Base-by-base conservation (phyloP, 192 early-diverging fungal genomes). In the Kickxella alabastrina region DNA sequence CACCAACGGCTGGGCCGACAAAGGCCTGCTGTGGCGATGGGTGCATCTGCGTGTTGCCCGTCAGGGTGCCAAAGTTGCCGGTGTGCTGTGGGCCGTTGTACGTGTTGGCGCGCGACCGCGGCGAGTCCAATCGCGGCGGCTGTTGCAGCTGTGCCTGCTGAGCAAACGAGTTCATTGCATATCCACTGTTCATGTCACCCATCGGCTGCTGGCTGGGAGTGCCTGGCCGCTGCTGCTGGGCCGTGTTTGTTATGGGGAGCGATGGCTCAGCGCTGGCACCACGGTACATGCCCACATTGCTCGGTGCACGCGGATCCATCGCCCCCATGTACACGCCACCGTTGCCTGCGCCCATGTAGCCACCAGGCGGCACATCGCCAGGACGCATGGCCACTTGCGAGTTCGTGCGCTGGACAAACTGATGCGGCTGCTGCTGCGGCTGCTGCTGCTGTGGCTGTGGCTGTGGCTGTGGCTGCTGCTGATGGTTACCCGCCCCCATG, bases 21-120 rank as follows among this genome's bases (percentile, higher is more conserved):
- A 43, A 43, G 3, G 27, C 41, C 14, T 54, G 58, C 26, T 49
- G 59, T 3, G 54, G 54, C 31, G 40, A 48, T 3, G 53, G 41
- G 12, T 50, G 58, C 40, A 61, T 56, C 40, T 73, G 69, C 2
- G 59, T 23, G 22, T 48, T 58, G 8, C n/a, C 70, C 1, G 70
- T 62, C 35, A 74, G 51, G n/a, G 70, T 59, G 15, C 63, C 63
- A 29, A 74, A 66, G 7, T 66, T 57, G 4, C 70, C 70, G 4
- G 63, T 66, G 24, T 62, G 59, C 6, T 49, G n/a, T 18, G 62
- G 44, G 15, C 43, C 62, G 14, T 73, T 73, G 26, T 52, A 74
- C 3, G 70, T 66, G 38, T 53, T 65, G 1, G 70, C 51, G 2
- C 63, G 63, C 34, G 62, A 59, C 25, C 58, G 23, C 17, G 69